Evolutionary conservation across 345 rosid genomes (phyloP), one percentile per base, ranked within the genome.

Genomic region (Lumnitzera racemosa): DNA sequence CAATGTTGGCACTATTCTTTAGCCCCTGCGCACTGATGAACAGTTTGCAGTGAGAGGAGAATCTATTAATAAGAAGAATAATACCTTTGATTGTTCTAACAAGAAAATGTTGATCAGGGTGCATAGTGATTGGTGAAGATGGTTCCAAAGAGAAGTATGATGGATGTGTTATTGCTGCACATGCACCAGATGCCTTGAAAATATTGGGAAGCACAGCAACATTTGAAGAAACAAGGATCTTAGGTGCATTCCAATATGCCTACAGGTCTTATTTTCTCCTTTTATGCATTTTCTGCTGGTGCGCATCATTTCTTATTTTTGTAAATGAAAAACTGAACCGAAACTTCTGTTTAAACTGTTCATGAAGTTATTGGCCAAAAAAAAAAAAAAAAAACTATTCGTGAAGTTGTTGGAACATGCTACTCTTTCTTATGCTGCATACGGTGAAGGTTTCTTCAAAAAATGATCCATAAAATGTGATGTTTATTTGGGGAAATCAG

Each of bases 221-320:
- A 14, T 89, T 62, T 47, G 88, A 92, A 43, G 98, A 89, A 76
- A 51, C 16, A 47, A 82, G 91, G 69, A 61, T 92, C 29, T 88
- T 92, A 49, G 98, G 96, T 31, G 96, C 94, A 70, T 89, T 89
- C 66, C 94, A 75, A 65, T 92, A 92, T 24, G 84, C 82, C 53
- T 78, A 87, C 65, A 85, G 96, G 98, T 92, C 67, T 48, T 16
- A 8, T 10, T 49, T 60, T 67, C 52, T 46, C 5, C 48, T 59
- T 27, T 47, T 43, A 29, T 17, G 12, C 48, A 47, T 14, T 13
- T 14, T 49, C 52, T 11, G 15, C 16, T n/a, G 11, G 4, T n/a
- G 5, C 36, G 3, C 5, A 29, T 29, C 36, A 29, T 29, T 29
- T 29, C 36, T 36, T 36, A 5, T 17, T 12, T 4, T 12, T 17